Conservation (phyloP, 2,329 filamentous ascomycete genomes). For the Trichophyton schoenleinii region DNA sequence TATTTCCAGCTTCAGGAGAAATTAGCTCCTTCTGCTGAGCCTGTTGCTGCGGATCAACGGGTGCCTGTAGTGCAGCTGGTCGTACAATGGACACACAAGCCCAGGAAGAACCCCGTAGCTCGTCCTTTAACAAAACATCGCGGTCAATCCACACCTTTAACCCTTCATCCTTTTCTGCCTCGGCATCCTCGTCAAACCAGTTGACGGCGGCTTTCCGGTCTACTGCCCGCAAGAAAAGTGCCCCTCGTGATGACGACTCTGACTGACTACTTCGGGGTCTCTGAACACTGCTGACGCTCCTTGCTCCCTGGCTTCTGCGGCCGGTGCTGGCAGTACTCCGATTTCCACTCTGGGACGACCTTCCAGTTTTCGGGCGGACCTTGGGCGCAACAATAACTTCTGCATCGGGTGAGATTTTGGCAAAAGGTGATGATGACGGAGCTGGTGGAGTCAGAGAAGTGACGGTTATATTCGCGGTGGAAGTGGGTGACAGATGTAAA, state of each 20-base stretch:
- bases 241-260: slow-evolving; percentile 44
- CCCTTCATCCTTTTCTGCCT: slow-evolving; percentile 42
- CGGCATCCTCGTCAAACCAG: slow-evolving; percentile 62
- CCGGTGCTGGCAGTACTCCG: slow-evolving; percentile 70
- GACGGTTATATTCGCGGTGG: slow-evolving; percentile 81
- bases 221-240: slow-evolving; percentile 66
- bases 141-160: slow-evolving; percentile 76
- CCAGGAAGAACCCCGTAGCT: slow-evolving; percentile 63
- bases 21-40: slow-evolving; percentile 55
- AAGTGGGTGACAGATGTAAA: slow-evolving; percentile 86
- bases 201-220: slow-evolving; percentile 57
- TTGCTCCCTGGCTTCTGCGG: slow-evolving; percentile 56
- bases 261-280: slow-evolving; percentile 46
- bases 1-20: slow-evolving; percentile 43
- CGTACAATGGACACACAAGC: slow-evolving; percentile 77
- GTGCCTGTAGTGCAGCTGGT: slow-evolving; percentile 61
- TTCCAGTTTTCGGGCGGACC: slow-evolving; percentile 57
- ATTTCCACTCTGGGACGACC: slow-evolving; percentile 54
- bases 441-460: slow-evolving; percentile 68
- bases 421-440: slow-evolving; percentile 59
- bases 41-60: slow-evolving; percentile 55
- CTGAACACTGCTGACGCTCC: slow-evolving; percentile 61
- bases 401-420: slow-evolving; percentile 83
- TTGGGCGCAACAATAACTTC: slow-evolving; percentile 97
- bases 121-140: slow-evolving; percentile 58